phyloP scores from a whole-genome alignment of 1,284 basidiomycete species.

The Calocybe gambosa region DNA sequence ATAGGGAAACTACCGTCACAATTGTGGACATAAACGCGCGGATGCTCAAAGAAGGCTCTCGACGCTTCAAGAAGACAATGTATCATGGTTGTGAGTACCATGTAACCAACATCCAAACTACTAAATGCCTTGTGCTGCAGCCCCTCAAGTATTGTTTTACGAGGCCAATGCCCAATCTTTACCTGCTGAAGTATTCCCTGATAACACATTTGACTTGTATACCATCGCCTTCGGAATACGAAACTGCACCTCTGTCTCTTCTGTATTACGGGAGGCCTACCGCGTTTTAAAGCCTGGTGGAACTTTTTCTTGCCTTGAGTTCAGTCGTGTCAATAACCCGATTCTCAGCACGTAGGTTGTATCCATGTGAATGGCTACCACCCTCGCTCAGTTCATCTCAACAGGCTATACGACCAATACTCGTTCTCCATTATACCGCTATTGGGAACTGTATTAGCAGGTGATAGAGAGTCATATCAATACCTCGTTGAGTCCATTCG shows the following conservation, averaged over 20 bases:
- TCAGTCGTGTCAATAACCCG: constrained; percentile 91
- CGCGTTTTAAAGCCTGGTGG: constrained; percentile 96
- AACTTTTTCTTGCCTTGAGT: constrained; percentile 94
- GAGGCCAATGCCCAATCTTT: constrained; percentile 92
- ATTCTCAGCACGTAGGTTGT: constrained; percentile 73
- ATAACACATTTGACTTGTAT: constrained; percentile 90
- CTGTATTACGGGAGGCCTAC: constrained; percentile 86
- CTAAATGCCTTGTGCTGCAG: constrained; percentile 37
- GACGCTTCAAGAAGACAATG: constrained; percentile 91
- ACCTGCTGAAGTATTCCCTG: constrained; percentile 57
- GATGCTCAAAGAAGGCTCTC: constrained; percentile 93
- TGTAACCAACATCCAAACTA: constrained; percentile 1
- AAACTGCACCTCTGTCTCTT: constrained; percentile 93
- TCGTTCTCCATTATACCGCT: constrained; percentile 96
- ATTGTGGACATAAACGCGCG: constrained; percentile 94
- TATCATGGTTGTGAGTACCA: constrained; percentile 84
- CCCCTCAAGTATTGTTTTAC: constrained; percentile 89
- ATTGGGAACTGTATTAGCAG: constrained; percentile 92
- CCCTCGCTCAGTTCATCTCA: constrained; percentile 4
- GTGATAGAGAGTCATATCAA: constrained; percentile 93
- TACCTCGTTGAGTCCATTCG: constrained; percentile 98
- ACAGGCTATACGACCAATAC: constrained; percentile 89
- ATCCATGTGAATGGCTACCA: constrained; percentile 1
- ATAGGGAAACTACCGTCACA: constrained; percentile 84
- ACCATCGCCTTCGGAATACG: constrained; percentile 99